phyloP scores from a whole-genome alignment of 768 basidiomycete genomes.

The Crassisporium funariophilum region DNA sequence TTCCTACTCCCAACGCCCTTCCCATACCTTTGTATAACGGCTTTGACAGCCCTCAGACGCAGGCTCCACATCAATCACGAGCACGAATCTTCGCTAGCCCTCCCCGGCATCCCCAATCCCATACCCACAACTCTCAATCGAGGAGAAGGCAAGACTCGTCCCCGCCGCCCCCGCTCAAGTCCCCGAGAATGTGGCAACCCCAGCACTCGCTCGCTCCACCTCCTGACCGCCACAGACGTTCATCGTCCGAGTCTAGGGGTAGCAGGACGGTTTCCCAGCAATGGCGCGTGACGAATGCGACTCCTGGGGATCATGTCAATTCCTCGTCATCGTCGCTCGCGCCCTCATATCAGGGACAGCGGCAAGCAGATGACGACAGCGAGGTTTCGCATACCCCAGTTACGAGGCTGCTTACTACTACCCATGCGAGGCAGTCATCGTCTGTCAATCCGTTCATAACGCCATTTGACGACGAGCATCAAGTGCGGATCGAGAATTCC shows the following conservation, averaged over 20 bases:
- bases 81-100: conserved; percentile 14
- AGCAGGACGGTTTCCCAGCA: conserved; percentile 15
- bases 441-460: conserved; percentile 65
- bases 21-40: conserved; percentile 33
- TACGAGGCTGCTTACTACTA: conserved; percentile 46
- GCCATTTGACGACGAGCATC: conserved; percentile 76
- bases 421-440: conserved; percentile 41
- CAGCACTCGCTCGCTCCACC: conserved; percentile 20
- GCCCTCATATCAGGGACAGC: conserved; percentile 17
- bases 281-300: conserved; percentile 27
- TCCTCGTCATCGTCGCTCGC: conserved; percentile 21
- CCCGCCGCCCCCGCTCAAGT: conserved; percentile 18
- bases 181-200: conserved; percentile 13
- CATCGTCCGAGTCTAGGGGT: conserved; percentile 16
- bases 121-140: conserved; percentile 20
- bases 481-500: conserved; percentile 29
- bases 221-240: conserved; percentile 23
- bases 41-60: conserved; percentile 23
- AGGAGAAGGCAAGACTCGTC: conserved; percentile 14
- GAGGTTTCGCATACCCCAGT: conserved; percentile 35
- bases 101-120: conserved; percentile 18
- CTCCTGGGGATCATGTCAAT: conserved; percentile 19
- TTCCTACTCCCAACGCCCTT: conserved; percentile 7
- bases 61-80: neutral
- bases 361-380: conserved; percentile 11